Evolutionary conservation across 106 monocot genomes (phyloP).

Genomic region (Dendrobium nobile): DNA sequence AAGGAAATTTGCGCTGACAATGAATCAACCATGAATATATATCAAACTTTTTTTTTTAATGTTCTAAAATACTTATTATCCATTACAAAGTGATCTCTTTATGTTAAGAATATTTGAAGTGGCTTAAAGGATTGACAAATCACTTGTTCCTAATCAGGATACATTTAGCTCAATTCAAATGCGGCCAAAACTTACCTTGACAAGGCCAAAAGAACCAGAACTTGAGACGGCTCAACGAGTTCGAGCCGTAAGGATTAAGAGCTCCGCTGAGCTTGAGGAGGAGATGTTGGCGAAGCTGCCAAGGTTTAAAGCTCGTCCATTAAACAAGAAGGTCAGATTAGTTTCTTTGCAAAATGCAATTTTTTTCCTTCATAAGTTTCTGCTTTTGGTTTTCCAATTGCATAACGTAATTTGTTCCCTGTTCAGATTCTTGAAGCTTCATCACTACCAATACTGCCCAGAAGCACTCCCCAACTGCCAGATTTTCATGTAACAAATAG

Average conservation of each 20-base stretch:
- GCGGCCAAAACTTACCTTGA: conserved; percentile 69
- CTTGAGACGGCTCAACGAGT: conserved; percentile 65
- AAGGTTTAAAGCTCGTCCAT: conserved; percentile 79
- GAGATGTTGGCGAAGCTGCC: conserved; percentile 94
- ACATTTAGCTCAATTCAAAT: conserved; percentile 26
- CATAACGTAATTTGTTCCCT: not conserved
- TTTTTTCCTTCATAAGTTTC: conserved; percentile 1
- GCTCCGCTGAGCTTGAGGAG: conserved; percentile 78
- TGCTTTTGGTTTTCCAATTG: not conserved
- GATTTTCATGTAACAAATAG: conserved; percentile 46
- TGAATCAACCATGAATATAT: no score
- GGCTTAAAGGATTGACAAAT: not conserved
- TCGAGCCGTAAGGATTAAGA: conserved; percentile 78
- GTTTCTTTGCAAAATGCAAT: not conserved
- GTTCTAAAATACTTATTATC: no score
- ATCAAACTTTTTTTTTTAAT: no score
- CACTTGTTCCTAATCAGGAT: conserved; percentile 27
- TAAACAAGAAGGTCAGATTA: conserved; percentile 82
- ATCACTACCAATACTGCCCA: conserved; percentile 35
- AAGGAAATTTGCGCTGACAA: no score
- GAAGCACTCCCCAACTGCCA: conserved; percentile 49
- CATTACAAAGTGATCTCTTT: no score
- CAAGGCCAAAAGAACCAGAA: conserved; percentile 86
- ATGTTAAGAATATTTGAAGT: no score
- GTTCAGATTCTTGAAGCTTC: conserved; percentile 54